Evolutionary conservation across 2,329 filamentous ascomycete species (phyloP).

Genomic region (Ceratocystis alfenasii): DNA sequence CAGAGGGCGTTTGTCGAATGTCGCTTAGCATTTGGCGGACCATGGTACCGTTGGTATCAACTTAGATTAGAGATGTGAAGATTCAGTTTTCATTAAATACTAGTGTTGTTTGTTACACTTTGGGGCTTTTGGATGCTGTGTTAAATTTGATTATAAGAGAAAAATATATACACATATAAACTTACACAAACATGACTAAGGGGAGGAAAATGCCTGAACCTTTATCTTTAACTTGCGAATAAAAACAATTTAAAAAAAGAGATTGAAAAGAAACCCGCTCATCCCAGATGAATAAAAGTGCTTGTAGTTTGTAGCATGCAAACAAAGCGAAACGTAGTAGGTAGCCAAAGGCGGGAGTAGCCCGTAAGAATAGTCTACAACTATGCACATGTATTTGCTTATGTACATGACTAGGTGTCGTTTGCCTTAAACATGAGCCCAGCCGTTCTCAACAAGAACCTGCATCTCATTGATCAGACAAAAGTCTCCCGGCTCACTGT

Average conservation of each 20-base stretch:
- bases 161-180: no score
- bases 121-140: no score
- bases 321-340: not conserved
- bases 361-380: not conserved
- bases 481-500: slow-evolving; percentile 36
- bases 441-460: slow-evolving; percentile 44
- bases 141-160: no score
- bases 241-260: not conserved
- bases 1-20: no score
- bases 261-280: not conserved
- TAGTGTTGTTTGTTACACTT: no score
- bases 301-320: not conserved
- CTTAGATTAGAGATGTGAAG: no score
- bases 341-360: not conserved
- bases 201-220: no score
- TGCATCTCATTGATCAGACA: slow-evolving; percentile 53
- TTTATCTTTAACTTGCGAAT: no score
- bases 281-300: not conserved
- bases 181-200: no score
- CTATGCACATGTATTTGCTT: not conserved
- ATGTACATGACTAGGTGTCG: not conserved
- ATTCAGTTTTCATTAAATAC: no score
- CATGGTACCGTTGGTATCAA: no score
- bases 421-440: slow-evolving; percentile 40
- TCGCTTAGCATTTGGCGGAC: no score